A percentile compares a stretch with the other conserved stretches of the same genome.
Evolutionary conservation across 2,329 filamentous ascomycete genomes (phyloP).

Genomic region (Pleoardoris graminearum): DNA sequence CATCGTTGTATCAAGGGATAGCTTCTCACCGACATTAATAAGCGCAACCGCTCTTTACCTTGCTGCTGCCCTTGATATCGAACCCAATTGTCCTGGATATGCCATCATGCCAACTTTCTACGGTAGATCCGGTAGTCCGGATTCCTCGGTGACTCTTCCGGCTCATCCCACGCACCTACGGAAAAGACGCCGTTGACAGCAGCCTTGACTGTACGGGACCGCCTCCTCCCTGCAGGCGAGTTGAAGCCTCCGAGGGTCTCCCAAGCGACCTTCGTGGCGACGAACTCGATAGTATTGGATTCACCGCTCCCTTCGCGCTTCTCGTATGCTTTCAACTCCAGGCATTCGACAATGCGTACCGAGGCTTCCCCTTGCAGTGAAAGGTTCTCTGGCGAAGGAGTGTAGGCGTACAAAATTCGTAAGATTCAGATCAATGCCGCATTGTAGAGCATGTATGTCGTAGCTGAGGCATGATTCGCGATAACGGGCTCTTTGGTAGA

Average conservation of each 20-base stretch:
- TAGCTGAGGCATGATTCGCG: conserved; percentile 26
- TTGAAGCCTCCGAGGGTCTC: conserved; percentile 28
- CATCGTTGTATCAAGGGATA: neutral
- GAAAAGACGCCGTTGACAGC: conserved; percentile 16
- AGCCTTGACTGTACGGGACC: conserved; percentile 20
- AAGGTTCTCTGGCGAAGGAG: conserved; percentile 18
- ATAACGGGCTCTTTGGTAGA: conserved; percentile 16
- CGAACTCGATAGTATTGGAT: conserved; percentile 30
- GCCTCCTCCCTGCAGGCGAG: conserved; percentile 24
- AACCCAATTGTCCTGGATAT: neutral
- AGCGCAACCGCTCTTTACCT: neutral
- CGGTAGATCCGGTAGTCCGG: neutral
- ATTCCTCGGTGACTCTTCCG: neutral
- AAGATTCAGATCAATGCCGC: conserved; percentile 25
- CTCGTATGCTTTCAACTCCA: conserved; percentile 27
- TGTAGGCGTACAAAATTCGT: conserved; percentile 23
- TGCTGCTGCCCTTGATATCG: neutral
- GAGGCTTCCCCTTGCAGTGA: conserved; percentile 24
- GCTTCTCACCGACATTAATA: conserved; percentile 4
- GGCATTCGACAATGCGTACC: conserved; percentile 20
- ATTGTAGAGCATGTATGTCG: conserved; percentile 32
- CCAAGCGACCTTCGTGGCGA: conserved; percentile 33
- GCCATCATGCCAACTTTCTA: neutral
- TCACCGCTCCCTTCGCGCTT: conserved; percentile 19
- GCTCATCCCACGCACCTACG: conserved; percentile 13